A percentile compares a stretch with the other conserved stretches of the same genome.
phyloP scores from a whole-genome alignment of 306 rosid genomes.

The Quercus suber region DNA sequence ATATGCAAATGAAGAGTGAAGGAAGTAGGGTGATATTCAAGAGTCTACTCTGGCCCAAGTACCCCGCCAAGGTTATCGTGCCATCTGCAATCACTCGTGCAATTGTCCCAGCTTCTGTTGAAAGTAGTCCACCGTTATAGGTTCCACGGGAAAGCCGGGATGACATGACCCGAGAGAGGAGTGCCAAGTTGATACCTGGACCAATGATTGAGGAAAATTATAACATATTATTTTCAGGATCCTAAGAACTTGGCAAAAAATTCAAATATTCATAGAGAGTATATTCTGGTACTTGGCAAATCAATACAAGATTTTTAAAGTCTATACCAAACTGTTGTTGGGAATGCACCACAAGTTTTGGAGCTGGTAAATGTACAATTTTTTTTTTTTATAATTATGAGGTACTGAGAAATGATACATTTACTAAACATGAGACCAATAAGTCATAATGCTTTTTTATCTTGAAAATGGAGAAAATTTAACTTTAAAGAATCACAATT shows the following conservation, averaged over 20 bases:
- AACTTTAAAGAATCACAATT: no score
- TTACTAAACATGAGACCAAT: no score
- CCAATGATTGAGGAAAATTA: not conserved
- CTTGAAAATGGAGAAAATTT: no score
- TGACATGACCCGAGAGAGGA: constrained; percentile 95
- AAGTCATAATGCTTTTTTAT: no score
- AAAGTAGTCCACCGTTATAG: constrained; percentile 81
- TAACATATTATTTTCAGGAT: not conserved
- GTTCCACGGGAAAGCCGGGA: constrained; percentile 98
- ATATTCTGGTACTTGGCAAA: not conserved
- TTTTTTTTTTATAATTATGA: no score
- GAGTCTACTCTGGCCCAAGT: constrained; percentile 64
- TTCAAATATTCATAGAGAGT: not conserved
- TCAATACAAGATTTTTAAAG: not conserved
- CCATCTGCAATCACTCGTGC: constrained; percentile 94
- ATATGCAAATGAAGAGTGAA: constrained; percentile 68
- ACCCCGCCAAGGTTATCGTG: constrained; percentile 85
- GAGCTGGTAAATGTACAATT: no score
- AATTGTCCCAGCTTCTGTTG: constrained; percentile 94
- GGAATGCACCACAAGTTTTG: no score
- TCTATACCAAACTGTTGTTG: not conserved
- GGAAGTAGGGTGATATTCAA: constrained; percentile 82
- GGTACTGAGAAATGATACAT: no score
- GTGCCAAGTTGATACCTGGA: constrained; percentile 92
- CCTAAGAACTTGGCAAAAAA: not conserved